These are phyloP conservation scores for Dipteronia sinensis DNA, from an alignment of 345 rosid species.

Conservation along the genomic window DNA sequence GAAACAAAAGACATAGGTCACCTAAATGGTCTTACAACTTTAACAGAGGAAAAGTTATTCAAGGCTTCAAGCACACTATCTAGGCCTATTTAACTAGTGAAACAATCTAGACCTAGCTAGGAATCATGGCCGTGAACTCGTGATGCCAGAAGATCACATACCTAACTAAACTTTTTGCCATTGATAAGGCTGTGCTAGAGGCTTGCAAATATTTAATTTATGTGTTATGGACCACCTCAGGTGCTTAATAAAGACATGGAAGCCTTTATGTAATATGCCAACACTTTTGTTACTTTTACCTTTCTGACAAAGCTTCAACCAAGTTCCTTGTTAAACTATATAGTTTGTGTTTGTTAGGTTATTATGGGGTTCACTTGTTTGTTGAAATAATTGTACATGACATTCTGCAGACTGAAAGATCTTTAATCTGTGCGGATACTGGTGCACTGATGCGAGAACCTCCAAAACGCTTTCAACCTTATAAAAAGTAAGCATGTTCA, in stretches of 20 bases:
- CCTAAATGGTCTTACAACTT: neutral
- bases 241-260: neutral
- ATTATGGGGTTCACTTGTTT: neutral
- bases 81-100: neutral
- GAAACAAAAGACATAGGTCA: neutral
- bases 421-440: conserved; percentile 89
- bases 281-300: no score
- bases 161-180: neutral
- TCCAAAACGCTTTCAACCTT: conserved; percentile 58
- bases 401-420: conserved; percentile 75
- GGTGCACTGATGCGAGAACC: conserved; percentile 82
- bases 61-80: neutral
- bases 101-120: neutral
- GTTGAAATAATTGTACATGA: neutral
- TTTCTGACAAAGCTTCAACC: neutral
- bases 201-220: neutral
- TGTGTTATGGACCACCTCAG: neutral
- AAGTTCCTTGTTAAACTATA: neutral
- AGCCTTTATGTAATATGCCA: neutral
- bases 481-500: conserved; percentile 58
- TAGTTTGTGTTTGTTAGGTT: neutral
- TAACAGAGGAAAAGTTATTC: neutral
- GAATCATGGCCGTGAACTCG: neutral
- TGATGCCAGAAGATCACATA: neutral
- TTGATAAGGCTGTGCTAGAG: neutral